Conservation (phyloP, 192 early-diverging fungal genomes). For the Funneliformis mosseae region DNA sequence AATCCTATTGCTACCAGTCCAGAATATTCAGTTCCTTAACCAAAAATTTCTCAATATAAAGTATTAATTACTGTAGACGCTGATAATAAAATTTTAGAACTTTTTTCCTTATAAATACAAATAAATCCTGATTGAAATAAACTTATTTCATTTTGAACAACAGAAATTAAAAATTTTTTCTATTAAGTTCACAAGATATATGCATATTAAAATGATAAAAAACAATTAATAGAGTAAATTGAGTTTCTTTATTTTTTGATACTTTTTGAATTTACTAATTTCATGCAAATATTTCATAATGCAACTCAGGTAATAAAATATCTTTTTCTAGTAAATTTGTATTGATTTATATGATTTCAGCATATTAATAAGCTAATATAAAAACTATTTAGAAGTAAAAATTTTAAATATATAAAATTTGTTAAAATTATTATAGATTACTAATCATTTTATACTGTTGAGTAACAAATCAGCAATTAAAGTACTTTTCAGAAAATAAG, state of each 20-base stretch:
- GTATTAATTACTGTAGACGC: neutral
- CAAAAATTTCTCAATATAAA: neutral
- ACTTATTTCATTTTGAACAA: neutral
- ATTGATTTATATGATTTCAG: neutral
- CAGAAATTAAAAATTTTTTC: neutral
- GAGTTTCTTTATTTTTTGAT: neutral
- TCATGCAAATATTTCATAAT: neutral
- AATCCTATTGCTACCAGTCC: neutral
- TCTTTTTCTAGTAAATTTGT: neutral
- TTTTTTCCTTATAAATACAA: neutral
- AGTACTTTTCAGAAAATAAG: too few species aligned
- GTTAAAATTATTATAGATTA: too few species aligned
- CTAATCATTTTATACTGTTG: too few species aligned
- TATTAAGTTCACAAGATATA: too few species aligned
- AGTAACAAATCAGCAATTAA: too few species aligned
- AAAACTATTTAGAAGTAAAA: too few species aligned
- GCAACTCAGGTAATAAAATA: neutral
- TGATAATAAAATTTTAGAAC: neutral
- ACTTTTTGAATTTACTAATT: constrained; percentile 3
- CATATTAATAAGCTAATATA: too few species aligned
- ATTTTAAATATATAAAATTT: too few species aligned
- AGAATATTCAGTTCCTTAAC: neutral
- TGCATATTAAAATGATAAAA: too few species aligned
- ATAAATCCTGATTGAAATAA: neutral
- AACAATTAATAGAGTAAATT: too few species aligned